A percentile compares a stretch with the other conserved stretches of the same genome.
Evolutionary conservation across 345 rosid genomes (phyloP).

Genomic region (Melaleuca alternifolia): DNA sequence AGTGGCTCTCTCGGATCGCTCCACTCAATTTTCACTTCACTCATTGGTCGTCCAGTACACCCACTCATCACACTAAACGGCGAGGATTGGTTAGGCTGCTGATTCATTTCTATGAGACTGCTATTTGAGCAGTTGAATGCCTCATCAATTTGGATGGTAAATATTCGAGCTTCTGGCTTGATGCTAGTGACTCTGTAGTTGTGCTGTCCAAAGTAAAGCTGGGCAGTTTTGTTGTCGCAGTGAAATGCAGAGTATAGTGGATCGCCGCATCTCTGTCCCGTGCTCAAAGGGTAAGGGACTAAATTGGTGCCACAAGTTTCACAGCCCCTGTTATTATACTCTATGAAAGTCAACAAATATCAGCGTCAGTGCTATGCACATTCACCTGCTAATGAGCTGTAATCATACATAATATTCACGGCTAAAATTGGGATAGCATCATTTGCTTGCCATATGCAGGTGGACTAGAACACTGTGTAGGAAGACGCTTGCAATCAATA

Average conservation of each 20-base stretch:
- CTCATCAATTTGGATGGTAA: neutral
- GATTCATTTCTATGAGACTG: accelerated
- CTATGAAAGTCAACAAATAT: neutral
- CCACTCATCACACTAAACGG: neutral
- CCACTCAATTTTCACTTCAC: neutral
- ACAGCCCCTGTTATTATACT: neutral
- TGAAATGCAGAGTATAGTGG: neutral
- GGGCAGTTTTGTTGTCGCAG: neutral
- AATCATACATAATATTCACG: neutral
- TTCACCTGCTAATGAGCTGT: neutral
- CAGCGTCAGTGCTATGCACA: neutral
- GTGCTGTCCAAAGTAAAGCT: neutral
- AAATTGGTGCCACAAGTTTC: constrained; percentile 5
- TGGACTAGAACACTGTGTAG: neutral
- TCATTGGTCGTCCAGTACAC: accelerated
- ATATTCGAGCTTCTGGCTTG: neutral
- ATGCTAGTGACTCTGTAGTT: neutral
- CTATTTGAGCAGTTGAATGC: neutral
- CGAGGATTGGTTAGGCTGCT: neutral
- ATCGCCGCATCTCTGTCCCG: constrained; percentile 8
- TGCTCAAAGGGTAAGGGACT: constrained; percentile 22
- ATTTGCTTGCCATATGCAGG: neutral
- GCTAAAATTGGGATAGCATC: neutral
- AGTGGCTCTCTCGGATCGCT: neutral
- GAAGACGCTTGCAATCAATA: too few relatives aligned